Conservation (phyloP, 805 yeast species). For the Nakazawaea wyomingensis region DNA sequence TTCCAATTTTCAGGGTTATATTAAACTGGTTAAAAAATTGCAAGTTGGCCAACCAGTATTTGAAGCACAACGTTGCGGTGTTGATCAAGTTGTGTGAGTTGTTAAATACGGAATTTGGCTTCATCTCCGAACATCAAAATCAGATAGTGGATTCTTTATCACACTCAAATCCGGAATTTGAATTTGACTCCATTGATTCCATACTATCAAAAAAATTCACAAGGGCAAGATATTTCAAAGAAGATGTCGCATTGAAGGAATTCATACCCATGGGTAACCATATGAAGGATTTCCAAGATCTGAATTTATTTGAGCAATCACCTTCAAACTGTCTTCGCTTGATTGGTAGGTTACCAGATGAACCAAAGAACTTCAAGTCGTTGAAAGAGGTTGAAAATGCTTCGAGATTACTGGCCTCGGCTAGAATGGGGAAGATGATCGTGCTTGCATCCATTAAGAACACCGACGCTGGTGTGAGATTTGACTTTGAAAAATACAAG, state of each 20-base stretch:
- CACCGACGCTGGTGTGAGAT: constrained; percentile 19
- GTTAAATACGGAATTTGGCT: constrained; percentile 6
- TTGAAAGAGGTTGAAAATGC: constrained; percentile 28
- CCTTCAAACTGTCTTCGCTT: constrained; percentile 25
- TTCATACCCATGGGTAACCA: constrained; percentile 49
- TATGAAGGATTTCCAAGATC: constrained; percentile 60
- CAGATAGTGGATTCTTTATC: constrained; percentile 2
- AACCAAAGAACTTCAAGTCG: constrained; percentile 17
- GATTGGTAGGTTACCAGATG: constrained; percentile 27
- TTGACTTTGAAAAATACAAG: constrained; percentile 15
- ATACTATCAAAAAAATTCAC: constrained; percentile 28
- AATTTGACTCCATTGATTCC: constrained; percentile 7
- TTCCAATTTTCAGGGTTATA: constrained; percentile 42
- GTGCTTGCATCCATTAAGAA: constrained; percentile 20
- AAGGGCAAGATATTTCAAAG: constrained; percentile 52
- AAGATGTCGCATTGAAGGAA: constrained; percentile 60
- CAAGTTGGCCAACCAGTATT: constrained; percentile 32
- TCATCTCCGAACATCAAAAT: constrained; percentile 14
- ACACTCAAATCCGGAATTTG: constrained; percentile 7
- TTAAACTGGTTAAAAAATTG: constrained; percentile 47
- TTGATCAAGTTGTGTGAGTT: constrained; percentile 6
- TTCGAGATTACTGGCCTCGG: constrained; percentile 30
- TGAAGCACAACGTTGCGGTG: constrained; percentile 2
- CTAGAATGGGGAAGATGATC: constrained; percentile 24
- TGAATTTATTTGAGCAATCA: constrained; percentile 32